These are phyloP conservation scores for Gamsiella multidivaricata DNA, from an alignment of 192 early-diverging fungal genomes.

Conservation along the genomic window DNA sequence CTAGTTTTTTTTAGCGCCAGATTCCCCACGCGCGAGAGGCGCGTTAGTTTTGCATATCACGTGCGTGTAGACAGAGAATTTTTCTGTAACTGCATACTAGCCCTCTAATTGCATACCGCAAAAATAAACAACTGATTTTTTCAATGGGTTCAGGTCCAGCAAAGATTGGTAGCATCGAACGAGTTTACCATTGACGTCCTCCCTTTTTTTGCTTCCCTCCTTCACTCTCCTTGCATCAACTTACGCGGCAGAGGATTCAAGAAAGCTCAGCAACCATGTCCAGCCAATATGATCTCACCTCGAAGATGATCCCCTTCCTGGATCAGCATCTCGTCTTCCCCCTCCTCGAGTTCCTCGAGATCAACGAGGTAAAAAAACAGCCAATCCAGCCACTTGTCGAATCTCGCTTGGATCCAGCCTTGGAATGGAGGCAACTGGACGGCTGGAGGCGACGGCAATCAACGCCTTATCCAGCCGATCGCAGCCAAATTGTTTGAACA, in stretches of 20 bases:
- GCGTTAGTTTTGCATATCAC: too few species aligned
- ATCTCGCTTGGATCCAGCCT: too few species aligned
- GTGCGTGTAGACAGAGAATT: too few species aligned
- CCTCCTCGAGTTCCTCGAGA: constrained; percentile 87
- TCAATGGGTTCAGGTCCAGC: not conserved
- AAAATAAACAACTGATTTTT: constrained; percentile 1
- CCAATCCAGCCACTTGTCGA: too few species aligned
- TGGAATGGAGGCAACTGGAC: too few species aligned
- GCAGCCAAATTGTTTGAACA: too few species aligned
- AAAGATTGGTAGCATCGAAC: too few species aligned
- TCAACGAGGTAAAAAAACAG: constrained; percentile 69
- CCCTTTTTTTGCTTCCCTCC: not conserved
- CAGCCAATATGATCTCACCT: constrained; percentile 81
- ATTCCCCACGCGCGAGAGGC: too few species aligned
- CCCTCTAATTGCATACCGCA: not conserved
- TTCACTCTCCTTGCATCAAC: constrained; percentile 15
- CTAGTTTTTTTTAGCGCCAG: too few species aligned
- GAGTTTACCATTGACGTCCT: not conserved
- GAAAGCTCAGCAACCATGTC: constrained; percentile 49
- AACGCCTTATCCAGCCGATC: too few species aligned
- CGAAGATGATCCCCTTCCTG: constrained; percentile 85
- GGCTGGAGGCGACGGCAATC: too few species aligned
- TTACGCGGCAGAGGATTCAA: constrained; percentile 2
- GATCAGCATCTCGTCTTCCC: constrained; percentile 95
- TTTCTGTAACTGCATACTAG: not conserved